Base-by-base conservation (phyloP, 2,329 filamentous ascomycete genomes). In the Colletotrichum theobromicola region DNA sequence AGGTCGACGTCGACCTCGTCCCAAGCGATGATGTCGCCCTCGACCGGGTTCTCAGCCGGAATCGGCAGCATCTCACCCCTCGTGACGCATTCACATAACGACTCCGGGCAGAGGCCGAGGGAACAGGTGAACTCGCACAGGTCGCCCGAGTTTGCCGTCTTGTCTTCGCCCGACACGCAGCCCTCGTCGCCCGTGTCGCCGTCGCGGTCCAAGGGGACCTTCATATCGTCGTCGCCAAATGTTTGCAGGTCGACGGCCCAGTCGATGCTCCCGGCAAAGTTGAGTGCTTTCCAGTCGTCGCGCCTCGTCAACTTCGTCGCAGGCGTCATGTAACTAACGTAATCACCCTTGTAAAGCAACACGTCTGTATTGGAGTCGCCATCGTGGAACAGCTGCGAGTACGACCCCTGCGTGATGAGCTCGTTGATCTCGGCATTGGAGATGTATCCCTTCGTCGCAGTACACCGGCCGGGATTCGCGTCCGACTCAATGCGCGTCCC, bases 241-340 rank as follows among this genome's bases (percentile, higher is more conserved):
- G 55, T 16, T 24, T 67, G 53, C 34, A 72, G 60, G 32, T 70
- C 67, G 10, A 70, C 35, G 18, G 60, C 81, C 81, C 81, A 83
- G 58, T 83, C 80, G 7, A 79, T 75, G 4, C 77, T 79, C 46
- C 81, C 81, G 10, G 72, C 79, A 72, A 83, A 81, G 50, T 81
- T 80, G n/a, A 80, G 61, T 26, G 21, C 10, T 26, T 1, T 77
- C 4, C 71, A 76, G 68, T 76, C 76, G 5, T 73, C 72, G 0
- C 68, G 76, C 2, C 81, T 77, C 24, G 55, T 77, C 24, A 65
- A 21, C 74, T 82, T 81, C 1, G 78, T 82, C 4, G 60, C 70
- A 4, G 78, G 77, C 9, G 72, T 75, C 80, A 83, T 81, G 26
- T 79, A 82, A 15, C 72, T 64, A 10, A 50, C 15, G 16, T 80